These are phyloP conservation scores for Fonsecaea monophora DNA, from an alignment of 2,329 filamentous ascomycete species.

Conservation along the genomic window DNA sequence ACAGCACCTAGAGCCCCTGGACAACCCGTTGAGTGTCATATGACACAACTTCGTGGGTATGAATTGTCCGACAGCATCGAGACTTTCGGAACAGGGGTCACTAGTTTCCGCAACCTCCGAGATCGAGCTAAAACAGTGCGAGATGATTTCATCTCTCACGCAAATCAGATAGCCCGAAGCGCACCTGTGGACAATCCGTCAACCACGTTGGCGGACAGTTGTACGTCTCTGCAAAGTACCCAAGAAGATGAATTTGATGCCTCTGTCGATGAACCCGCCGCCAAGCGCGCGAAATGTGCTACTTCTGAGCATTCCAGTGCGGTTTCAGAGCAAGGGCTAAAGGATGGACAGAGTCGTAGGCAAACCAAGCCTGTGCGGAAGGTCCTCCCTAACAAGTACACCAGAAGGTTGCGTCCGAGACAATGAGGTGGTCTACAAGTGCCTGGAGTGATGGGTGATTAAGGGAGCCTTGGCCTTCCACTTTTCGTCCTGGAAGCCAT, in stretches of 20 bases:
- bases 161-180: constrained; percentile 39
- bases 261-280: constrained; percentile 8
- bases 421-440: background rate
- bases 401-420: background rate
- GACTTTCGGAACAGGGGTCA: constrained; percentile 46
- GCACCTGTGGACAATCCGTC: constrained; percentile 18
- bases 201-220: constrained; percentile 9
- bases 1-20: constrained; percentile 44
- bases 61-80: constrained; percentile 42
- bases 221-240: constrained; percentile 17
- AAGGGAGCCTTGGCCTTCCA: too few species aligned
- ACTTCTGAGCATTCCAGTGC: background rate
- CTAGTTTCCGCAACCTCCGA: constrained; percentile 50
- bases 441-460: too few species aligned
- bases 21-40: constrained; percentile 48
- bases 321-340: background rate
- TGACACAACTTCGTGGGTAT: constrained; percentile 46
- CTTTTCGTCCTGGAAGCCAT: too few species aligned
- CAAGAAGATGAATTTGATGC: constrained; percentile 17
- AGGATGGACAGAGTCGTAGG: background rate
- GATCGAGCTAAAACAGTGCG: constrained; percentile 49
- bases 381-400: background rate
- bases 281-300: constrained; percentile 19
- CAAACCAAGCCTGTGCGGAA: background rate
- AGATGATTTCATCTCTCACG: constrained; percentile 45